Base-by-base conservation (phyloP, 176 grass and related monocot genomes). In the Oropetium thomaeum region DNA sequence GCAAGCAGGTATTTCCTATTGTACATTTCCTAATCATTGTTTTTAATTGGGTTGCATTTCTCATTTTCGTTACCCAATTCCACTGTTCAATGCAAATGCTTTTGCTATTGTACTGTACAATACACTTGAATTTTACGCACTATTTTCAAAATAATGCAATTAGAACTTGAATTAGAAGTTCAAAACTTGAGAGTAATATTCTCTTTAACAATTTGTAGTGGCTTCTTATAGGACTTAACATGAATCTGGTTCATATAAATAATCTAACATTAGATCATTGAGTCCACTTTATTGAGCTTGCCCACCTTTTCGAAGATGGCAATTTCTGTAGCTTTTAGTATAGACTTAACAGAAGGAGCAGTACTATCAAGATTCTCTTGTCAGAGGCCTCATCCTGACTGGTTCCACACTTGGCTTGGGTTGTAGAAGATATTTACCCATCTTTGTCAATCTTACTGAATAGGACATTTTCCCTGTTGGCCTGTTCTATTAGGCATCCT, bases 111-210 rank as follows among this genome's bases (percentile, higher is more conserved):
- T 25, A 25, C 47, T 16, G 6, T 19, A 45, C 0, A 29, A 10
- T 23, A 19, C 29, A 68, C 23, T 55, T 86, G 8, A 35, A 31
- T 45, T 68, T 67, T 29, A 3, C 4, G 14, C 11, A 26, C 10
- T 76, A n/a, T 67, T 57, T 69, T 44, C 5, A 11, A 64, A 45
- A 71, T 71, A 70, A 19, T 60, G 2, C 28, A 30, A 9, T 42
- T 74, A 32, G 68, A 86, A 17, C 29, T 70, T 67, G 2, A 62
- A 47, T 70, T 75, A 27, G 67, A 44, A 44, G 16, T 44, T 44
- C 3, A 13, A 3, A 44, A 11, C 61, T 10, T 69, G 4, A 43
- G 25, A 31, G 12, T 25, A 34, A 62, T 55, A 8, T 62, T 63
- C 15, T 52, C 26, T 67, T 23, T 35, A 51, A 48, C 30, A 23